These are phyloP conservation scores for Coemansia sp. DNA, from an alignment of 192 early-diverging fungal genomes.

Conservation along the genomic window DNA sequence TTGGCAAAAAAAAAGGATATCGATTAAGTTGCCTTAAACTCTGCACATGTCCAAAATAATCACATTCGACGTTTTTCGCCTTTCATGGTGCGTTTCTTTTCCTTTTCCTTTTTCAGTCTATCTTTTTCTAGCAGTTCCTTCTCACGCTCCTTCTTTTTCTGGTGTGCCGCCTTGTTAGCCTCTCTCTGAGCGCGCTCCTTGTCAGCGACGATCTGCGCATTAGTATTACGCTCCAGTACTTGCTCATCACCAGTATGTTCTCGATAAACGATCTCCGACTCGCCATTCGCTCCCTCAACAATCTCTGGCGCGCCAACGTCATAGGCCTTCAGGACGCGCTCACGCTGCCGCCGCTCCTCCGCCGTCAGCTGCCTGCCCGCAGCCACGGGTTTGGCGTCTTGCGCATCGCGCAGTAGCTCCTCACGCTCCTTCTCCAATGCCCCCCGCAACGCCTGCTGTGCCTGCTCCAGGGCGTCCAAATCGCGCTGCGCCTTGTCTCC, in stretches of 20 bases:
- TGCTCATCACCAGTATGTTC: not conserved
- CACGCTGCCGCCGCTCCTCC: constrained; percentile 37
- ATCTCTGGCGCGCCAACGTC: constrained; percentile 19
- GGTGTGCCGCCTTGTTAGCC: constrained; percentile 24
- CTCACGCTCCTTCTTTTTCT: constrained; percentile 42
- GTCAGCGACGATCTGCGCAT: constrained; percentile 32
- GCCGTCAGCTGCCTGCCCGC: constrained; percentile 9
- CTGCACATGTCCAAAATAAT: not conserved
- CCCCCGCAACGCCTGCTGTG: not conserved
- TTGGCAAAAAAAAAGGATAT: no score
- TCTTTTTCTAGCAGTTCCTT: constrained; percentile 38
- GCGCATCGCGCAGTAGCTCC: constrained; percentile 21
- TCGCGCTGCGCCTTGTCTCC: constrained; percentile 8
- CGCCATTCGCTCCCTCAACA: constrained; percentile 31
- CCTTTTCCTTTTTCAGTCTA: constrained; percentile 27
- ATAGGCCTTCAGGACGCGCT: constrained; percentile 15
- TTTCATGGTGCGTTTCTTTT: constrained; percentile 42
- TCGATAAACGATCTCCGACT: constrained; percentile 33
- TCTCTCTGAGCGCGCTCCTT: constrained; percentile 28
- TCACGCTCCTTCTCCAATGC: constrained; percentile 23
- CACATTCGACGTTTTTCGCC: constrained; percentile 47
- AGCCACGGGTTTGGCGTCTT: not conserved
- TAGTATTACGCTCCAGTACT: constrained; percentile 19
- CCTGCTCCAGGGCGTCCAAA: constrained; percentile 6
- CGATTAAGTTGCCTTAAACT: no score